A percentile compares a stretch with the other conserved stretches of the same genome.
phyloP scores from a whole-genome alignment of 352 stramenopile species.

The Halophytophthora polymorphica region DNA sequence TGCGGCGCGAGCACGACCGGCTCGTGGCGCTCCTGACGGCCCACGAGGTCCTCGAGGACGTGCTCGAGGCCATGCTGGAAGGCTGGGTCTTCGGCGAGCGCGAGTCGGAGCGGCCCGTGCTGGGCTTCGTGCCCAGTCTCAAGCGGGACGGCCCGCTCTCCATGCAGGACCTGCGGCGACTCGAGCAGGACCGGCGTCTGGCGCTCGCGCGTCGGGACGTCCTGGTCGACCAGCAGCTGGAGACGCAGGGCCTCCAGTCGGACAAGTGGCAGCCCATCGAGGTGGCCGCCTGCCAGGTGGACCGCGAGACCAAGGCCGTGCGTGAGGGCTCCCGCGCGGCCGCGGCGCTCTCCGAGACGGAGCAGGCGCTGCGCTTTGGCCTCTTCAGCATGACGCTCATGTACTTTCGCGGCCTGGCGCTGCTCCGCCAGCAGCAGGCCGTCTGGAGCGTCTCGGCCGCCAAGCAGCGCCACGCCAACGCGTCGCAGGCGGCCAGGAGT shows the following conservation, averaged over 20 bases:
- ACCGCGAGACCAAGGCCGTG: constrained; percentile 57
- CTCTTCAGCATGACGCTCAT: constrained; percentile 96
- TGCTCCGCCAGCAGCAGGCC: constrained; percentile 84
- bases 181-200: constrained; percentile 52
- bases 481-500: constrained; percentile 24
- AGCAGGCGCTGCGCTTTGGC: constrained; percentile 94
- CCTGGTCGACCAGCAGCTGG: constrained; percentile 29
- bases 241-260: constrained; percentile 44
- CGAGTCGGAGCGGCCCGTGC: constrained; percentile 63
- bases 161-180: constrained; percentile 60
- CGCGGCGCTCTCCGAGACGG: constrained; percentile 77
- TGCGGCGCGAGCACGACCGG: constrained; percentile 86
- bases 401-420: constrained; percentile 92
- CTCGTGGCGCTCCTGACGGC: constrained; percentile 85
- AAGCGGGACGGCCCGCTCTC: constrained; percentile 76
- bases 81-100: constrained; percentile 95
- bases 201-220: constrained; percentile 32
- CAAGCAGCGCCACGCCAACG: constrained; percentile 15
- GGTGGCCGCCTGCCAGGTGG: constrained; percentile 49
- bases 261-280: constrained; percentile 81
- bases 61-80: constrained; percentile 95
- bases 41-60: constrained; percentile 91
- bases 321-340: constrained; percentile 63
- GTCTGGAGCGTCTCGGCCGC: constrained; percentile 58
- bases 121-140: constrained; percentile 83